These are phyloP conservation scores for Nicotiana sylvestris DNA, from an alignment of 257 asterid genomes.

Conservation along the genomic window DNA sequence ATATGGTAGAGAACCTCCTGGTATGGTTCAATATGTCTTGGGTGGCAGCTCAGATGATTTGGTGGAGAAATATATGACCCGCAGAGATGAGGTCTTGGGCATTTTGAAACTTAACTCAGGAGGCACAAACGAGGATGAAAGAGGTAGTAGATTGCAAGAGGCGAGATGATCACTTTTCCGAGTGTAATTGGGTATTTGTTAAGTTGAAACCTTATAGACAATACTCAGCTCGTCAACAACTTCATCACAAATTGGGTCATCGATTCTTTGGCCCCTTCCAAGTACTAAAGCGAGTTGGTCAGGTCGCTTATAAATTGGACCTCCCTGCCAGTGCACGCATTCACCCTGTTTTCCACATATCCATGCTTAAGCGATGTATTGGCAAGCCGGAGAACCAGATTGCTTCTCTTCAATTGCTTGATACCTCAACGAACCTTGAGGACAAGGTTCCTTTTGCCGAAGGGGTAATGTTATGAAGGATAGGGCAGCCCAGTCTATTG, in stretches of 20 bases:
- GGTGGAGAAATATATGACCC: neutral
- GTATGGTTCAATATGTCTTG: neutral
- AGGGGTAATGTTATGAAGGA: too few species aligned
- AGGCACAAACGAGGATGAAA: neutral
- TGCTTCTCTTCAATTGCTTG: too few species aligned
- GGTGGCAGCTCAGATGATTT: neutral
- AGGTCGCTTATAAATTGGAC: neutral
- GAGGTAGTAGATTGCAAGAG: neutral
- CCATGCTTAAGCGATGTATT: too few species aligned
- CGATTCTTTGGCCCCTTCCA: neutral
- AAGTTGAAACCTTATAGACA: slow-evolving; percentile 7
- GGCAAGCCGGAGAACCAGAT: too few species aligned
- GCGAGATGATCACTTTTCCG: neutral
- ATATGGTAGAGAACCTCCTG: too few species aligned
- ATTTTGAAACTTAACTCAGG: neutral
- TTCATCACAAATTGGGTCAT: neutral
- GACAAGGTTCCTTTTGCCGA: too few species aligned
- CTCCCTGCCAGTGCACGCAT: neutral
- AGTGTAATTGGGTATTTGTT: neutral
- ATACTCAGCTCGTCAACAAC: neutral
- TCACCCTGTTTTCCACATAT: neutral
- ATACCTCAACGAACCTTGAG: too few species aligned
- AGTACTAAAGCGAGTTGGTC: neutral
- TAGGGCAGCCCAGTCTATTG: neutral
- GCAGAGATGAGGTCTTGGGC: neutral